Evolutionary conservation across 805 yeast species (phyloP), one percentile per base, ranked within the genome.

Genomic region (Pichia ethanolica): DNA sequence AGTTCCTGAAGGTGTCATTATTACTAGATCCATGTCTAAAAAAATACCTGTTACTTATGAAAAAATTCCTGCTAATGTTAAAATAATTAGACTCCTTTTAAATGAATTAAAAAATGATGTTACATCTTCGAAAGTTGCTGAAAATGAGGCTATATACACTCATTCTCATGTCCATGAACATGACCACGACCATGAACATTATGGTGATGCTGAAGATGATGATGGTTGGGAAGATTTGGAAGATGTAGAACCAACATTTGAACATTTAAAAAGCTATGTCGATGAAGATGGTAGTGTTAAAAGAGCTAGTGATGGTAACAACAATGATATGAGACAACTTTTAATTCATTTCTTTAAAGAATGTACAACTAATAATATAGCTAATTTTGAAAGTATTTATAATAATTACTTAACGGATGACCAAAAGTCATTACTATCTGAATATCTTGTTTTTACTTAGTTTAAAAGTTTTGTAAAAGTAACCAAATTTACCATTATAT

Each of bases 11-110:
- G 85, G 81, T 48, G 57, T 78, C n/a, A 89, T 91, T 35, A 69
- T 88, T 5, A 91, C 98, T 0, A 77, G 98, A 60, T 87, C 97
- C 0, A 86, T 83, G 83, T 80, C 95, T 4, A 81, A 78, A 56
- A 65, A 66, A 13, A 73, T 81, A 75, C 85, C 86, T 0, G 75
- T 79, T 45, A 65, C 73, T 56, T 88, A 75, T 56, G 79, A 86
- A 0, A 79, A 76, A 59, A 72, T 89, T 2, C 71, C 90, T 0
- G 86, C 88, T 0, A 77, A 83, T 13, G 72, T 74, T 39, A 89
- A 88, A 60, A 88, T 91, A 26, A 61, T 89, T 43, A 85, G 84
- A 59, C 67, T 90, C 26, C 73, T 91, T 44, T 63, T 83, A 4
- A 71, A 77, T 32, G 98, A 91, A 62, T 69, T 89, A 44, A 74